Evolutionary conservation across 1,284 basidiomycete genomes (phyloP), one percentile per base, ranked within the genome.

Genomic region (Leccinum proliferum): DNA sequence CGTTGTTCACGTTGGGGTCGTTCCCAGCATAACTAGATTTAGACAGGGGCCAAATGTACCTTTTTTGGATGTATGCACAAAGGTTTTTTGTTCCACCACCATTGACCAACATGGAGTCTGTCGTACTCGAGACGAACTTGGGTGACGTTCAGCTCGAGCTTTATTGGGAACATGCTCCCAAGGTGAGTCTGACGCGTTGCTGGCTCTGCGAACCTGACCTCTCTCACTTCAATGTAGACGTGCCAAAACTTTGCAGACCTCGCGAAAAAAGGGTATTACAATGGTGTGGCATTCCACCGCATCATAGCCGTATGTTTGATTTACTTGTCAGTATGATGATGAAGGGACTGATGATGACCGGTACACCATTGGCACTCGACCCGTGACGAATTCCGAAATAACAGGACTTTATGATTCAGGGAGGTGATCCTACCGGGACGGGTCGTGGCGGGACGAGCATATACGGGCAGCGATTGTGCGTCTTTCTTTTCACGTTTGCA

Each of bases 351-450:
- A 8, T 50, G 7, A 8, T 41, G 14, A 21, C 21, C 21, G 21
- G 21, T 21, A 21, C 21, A 21, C 21, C 21, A 21, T 21, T 21
- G 21, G 21, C 21, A 21, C 21, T 2, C 21, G 5, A 37, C 12
- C 12, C 37, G 37, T 12, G 12, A 6, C 12, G 37, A 37, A 37
- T 6, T 2, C 11, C 35, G 35, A 37, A 37, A 39, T 3, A 37
- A 12, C 0, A 67, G 91, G 93, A 95, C 70, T 96, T 96, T 72
- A 96, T 96, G 94, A 87, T 95, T n/a, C 94, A 96, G 77, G 87
- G 87, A 46, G 94, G 94, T 58, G 94, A 96, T 73, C 94, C 93
- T 5, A 96, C 94, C 11, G 95, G 94, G n/a, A 97, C 95, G 2
- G 95, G 95, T 25, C 81, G 92, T 69, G 94, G 95, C 32, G 95